Evolutionary conservation across 208 protist genomes (phyloP).

Genomic region (Trichomonas tenax): DNA sequence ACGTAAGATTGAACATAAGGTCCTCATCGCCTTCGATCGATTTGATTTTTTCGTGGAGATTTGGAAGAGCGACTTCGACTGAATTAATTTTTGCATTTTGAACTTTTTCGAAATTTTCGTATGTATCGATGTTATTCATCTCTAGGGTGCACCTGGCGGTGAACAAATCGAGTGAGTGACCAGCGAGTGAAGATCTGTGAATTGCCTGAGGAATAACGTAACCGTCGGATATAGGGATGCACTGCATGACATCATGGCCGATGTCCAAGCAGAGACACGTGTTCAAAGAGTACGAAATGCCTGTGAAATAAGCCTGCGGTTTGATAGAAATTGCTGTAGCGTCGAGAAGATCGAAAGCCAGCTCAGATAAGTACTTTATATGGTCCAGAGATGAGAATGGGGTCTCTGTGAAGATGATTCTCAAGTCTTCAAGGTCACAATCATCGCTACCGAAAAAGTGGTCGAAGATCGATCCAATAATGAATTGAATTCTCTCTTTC

Average conservation of each 20-base stretch:
- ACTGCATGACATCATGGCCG: neutral
- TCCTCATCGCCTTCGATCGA: neutral
- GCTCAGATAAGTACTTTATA: neutral
- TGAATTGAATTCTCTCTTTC: neutral
- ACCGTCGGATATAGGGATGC: neutral
- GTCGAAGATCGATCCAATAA: neutral
- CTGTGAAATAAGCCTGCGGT: neutral
- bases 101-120: neutral
- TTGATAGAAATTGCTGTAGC: neutral
- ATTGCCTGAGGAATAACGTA: neutral
- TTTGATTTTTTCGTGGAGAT: neutral
- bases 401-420: neutral
- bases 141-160: neutral
- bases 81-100: neutral
- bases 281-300: neutral
- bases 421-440: neutral
- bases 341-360: neutral
- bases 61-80: neutral
- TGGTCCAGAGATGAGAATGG: neutral
- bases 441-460: neutral
- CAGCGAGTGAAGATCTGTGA: neutral
- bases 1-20: neutral
- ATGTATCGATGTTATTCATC: neutral
- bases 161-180: neutral
- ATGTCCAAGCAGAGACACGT: neutral